Base-by-base conservation (phyloP, 1,139 yeast genomes). In the Pneumocystis carinii region DNA sequence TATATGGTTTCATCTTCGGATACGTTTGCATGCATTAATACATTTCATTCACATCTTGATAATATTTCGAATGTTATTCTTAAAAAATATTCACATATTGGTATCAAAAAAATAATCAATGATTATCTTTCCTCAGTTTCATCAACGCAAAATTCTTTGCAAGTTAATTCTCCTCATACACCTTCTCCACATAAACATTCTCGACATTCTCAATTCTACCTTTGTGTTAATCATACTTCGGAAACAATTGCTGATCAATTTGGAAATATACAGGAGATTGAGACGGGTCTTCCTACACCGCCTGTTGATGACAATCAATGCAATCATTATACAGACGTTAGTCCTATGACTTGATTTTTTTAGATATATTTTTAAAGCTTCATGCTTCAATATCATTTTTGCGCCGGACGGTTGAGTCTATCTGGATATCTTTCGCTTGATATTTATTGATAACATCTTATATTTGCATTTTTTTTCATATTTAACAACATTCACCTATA, bases 61-160 rank as follows among this genome's bases (percentile, higher is more conserved):
- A 57, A 60, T 37, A 55, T 78, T 12, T 75, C 78, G 12, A 61
- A 63, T 36, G 66, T 68, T 19, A 69, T 76, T 27, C 69, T 70
- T 42, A 73, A 75, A 67, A 76, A 76, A 69, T 76, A 74, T 69
- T 68, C 75, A 38, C 66, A 68, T 17, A 67, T 69, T 60, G 67
- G 72, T 57, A 70, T 74, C 48, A 68, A 69, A 36, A 69, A 67
- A 63, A 24, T 48, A 24, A 48, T 48, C 10, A 19, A 2, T 15
- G 32, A 48, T 12, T 74, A 68, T 65, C 67, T 72, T 53, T 64
- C 68, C 55, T 66, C 71, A n/a, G 48, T 61, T 14, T 35, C 41
- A 15, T 55, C 39, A 19, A 63, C 60, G n/a, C 60, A 56, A 12
- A 64, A 64, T 58, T 62, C 62, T 15, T 62, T 60, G 14, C 65